Percentiles rank a stretch among this genome's conserved stretches.
These are phyloP conservation scores for Gillenia trifoliata DNA, from an alignment of 306 rosid species.

Conservation along the genomic window DNA sequence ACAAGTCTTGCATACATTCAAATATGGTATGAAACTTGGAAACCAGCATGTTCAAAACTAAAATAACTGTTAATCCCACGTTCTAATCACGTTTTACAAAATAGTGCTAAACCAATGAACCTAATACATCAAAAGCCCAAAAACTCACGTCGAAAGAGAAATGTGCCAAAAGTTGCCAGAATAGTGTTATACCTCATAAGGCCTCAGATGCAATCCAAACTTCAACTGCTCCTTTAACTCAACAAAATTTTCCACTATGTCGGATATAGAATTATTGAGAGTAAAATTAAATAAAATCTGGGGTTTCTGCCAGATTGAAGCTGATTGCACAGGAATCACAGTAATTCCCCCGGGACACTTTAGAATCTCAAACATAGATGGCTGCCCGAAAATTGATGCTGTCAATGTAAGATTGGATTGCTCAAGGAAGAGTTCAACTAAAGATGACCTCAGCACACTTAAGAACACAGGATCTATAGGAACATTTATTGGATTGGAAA, in stretches of 20 bases:
- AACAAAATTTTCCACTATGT: slow-evolving; percentile 48
- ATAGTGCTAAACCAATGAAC: background rate
- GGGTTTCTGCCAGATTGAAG: slow-evolving; percentile 61
- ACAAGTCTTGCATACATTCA: background rate
- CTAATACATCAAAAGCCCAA: slow-evolving; percentile 14
- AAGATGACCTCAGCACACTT: slow-evolving; percentile 66
- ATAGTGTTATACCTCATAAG: slow-evolving; percentile 61
- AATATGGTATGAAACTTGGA: background rate
- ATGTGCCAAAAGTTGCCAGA: slow-evolving; percentile 11
- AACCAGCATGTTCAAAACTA: background rate
- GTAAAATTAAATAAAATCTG: slow-evolving; percentile 78
- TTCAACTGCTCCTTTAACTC: slow-evolving; percentile 62
- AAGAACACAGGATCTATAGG: slow-evolving; percentile 61
- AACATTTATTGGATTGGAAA: slow-evolving; percentile 58
- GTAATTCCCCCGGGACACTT: slow-evolving; percentile 76
- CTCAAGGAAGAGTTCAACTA: slow-evolving; percentile 65
- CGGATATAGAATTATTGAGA: slow-evolving; percentile 62
- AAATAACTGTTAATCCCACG: background rate
- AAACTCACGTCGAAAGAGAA: background rate
- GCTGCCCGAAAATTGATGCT: slow-evolving; percentile 58
- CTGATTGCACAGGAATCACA: slow-evolving; percentile 61
- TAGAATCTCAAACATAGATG: slow-evolving; percentile 61
- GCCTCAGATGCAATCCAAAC: slow-evolving; percentile 54
- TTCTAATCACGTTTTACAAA: background rate
- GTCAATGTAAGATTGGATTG: slow-evolving; percentile 76